These are phyloP conservation scores for Linnemannia schmuckeri DNA, from an alignment of 192 early-diverging fungal species.

Conservation along the genomic window DNA sequence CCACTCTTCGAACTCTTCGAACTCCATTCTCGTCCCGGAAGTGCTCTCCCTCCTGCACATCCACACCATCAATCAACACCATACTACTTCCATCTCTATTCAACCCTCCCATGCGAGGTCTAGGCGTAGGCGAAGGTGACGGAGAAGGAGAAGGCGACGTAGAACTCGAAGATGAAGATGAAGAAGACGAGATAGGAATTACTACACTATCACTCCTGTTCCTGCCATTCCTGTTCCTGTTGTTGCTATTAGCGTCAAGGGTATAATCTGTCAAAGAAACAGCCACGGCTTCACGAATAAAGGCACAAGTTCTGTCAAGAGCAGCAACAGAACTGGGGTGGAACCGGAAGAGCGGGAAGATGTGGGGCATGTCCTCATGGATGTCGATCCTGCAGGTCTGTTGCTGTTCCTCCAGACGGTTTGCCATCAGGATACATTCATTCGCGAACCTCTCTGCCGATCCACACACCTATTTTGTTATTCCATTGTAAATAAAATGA, in stretches of 20 bases:
- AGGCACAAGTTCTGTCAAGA: conserved; percentile 31
- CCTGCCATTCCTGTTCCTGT: neutral
- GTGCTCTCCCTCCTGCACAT: neutral
- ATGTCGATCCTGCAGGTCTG: conserved; percentile 42
- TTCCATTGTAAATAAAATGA: neutral
- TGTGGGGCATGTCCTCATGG: conserved; percentile 62
- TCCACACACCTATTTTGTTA: conserved; percentile 52
- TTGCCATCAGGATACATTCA: conserved; percentile 57
- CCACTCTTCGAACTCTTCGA: neutral
- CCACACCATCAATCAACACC: neutral
- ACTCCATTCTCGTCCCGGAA: neutral
- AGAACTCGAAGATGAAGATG: neutral
- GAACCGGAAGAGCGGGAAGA: conserved; percentile 60
- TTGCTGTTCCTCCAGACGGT: conserved; percentile 36
- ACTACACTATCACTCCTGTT: conserved; percentile 14
- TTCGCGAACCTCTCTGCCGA: conserved; percentile 59
- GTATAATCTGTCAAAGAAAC: neutral
- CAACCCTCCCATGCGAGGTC: neutral
- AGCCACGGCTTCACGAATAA: conserved; percentile 29
- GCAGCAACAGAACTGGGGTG: conserved; percentile 33
- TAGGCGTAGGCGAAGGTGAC: neutral
- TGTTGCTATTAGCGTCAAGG: neutral
- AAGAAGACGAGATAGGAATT: conserved; percentile 30
- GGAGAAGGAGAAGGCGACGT: neutral
- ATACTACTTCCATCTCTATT: neutral